phyloP scores from a whole-genome alignment of 2,329 filamentous ascomycete genomes.

The Clonostachys byssicola region DNA sequence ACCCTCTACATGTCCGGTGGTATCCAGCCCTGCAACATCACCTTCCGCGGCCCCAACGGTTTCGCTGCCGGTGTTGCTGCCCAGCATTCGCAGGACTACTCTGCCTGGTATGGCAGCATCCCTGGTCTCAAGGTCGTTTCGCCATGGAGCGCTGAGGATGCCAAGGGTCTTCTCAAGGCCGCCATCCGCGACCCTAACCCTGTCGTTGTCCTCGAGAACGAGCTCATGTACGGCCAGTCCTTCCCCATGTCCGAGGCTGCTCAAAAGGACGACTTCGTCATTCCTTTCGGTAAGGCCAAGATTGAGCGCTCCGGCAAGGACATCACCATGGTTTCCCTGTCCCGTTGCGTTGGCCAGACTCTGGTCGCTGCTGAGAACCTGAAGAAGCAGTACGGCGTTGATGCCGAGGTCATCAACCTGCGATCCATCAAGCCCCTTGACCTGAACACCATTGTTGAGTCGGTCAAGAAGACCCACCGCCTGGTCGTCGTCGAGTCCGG shows the following conservation, averaged over 20 bases:
- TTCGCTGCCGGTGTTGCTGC: constrained; percentile 94
- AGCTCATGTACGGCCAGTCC: constrained; percentile 84
- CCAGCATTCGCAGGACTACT: constrained; percentile 99
- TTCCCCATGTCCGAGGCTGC: constrained; percentile 98
- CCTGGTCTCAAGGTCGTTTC: constrained; percentile 95
- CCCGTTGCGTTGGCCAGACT: constrained; percentile 91
- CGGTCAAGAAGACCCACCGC: constrained; percentile 96
- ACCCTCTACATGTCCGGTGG: constrained; percentile 99
- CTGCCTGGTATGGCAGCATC: constrained; percentile 97
- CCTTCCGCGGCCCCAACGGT: constrained; percentile 98
- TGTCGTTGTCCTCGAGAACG: constrained; percentile 86
- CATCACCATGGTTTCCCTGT: constrained; percentile 90
- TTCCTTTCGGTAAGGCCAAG: constrained; percentile 98
- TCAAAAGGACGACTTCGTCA: constrained; percentile 92
- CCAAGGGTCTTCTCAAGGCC: constrained; percentile 96
- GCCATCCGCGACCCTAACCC: constrained; percentile 98
- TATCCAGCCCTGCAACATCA: constrained; percentile 99
- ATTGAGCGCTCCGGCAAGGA: constrained; percentile 96
- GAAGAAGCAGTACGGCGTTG: constrained; percentile 94
- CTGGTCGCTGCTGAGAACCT: constrained; percentile 84
- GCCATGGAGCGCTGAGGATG: constrained; percentile 95
- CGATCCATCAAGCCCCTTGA: constrained; percentile 96
- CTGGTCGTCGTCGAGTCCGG: constrained; percentile 91
- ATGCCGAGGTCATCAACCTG: constrained; percentile 96
- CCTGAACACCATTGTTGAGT: constrained; percentile 91